A percentile compares a stretch with the other conserved stretches of the same genome.
phyloP scores from a whole-genome alignment of 306 rosid species.

The Citrullus amarus region DNA sequence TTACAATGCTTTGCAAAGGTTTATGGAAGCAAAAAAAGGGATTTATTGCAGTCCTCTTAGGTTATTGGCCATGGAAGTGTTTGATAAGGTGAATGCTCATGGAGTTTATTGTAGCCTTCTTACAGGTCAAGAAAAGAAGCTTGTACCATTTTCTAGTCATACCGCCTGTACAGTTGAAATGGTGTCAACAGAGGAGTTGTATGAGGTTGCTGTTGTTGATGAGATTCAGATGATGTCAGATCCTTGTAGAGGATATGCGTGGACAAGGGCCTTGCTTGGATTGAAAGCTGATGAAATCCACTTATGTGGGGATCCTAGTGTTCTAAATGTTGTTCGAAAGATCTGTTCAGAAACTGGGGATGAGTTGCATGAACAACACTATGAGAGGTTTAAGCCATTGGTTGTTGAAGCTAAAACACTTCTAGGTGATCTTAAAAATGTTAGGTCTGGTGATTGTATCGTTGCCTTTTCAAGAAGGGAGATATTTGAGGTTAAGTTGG shows the following conservation, averaged over 20 bases:
- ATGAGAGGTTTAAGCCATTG: conserved; percentile 84
- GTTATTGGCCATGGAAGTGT: conserved; percentile 90
- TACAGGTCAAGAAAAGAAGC: conserved; percentile 82
- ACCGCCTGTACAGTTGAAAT: conserved; percentile 83
- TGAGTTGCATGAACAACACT: conserved; percentile 58
- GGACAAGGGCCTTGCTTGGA: conserved; percentile 90
- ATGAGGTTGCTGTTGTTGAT: conserved; percentile 76
- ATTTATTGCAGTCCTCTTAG: conserved; percentile 82
- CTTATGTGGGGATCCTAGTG: conserved; percentile 83
- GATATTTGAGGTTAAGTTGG: conserved; percentile 80
- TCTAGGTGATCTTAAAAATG: conserved; percentile 59
- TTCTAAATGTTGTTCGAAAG: conserved; percentile 50
- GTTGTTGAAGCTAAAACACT: conserved; percentile 89
- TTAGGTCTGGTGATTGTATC: conserved; percentile 86
- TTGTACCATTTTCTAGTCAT: conserved; percentile 66
- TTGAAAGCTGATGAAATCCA: conserved; percentile 90
- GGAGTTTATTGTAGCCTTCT: conserved; percentile 77
- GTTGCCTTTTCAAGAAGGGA: conserved; percentile 96
- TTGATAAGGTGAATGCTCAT: conserved; percentile 74
- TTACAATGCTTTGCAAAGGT: conserved; percentile 76
- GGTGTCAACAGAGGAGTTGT: conserved; percentile 70
- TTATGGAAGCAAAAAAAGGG: conserved; percentile 80
- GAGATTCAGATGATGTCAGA: conserved; percentile 93
- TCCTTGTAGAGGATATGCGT: conserved; percentile 59
- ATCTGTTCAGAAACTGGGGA: conserved; percentile 74